Evolutionary conservation across 768 basidiomycete genomes (phyloP).

Genomic region (Leccinum truebloodii): DNA sequence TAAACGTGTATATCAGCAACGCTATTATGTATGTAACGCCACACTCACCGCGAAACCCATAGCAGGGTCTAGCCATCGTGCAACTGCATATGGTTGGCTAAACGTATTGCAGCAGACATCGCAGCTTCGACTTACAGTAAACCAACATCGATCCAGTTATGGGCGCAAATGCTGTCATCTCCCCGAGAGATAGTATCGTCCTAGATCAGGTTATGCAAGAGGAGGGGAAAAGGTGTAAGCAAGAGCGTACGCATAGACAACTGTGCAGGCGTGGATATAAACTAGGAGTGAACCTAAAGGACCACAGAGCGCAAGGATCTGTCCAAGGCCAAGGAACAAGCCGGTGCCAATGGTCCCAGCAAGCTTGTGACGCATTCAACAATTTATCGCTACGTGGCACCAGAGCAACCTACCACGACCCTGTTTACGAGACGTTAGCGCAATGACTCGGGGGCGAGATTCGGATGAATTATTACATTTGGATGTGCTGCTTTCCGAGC

Average conservation of each 20-base stretch:
- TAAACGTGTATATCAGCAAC: neutral
- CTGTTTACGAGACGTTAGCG: constrained; percentile 13
- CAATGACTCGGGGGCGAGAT: neutral
- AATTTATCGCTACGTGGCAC: neutral
- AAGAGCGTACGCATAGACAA: constrained; percentile 30
- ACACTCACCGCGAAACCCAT: constrained; percentile 31
- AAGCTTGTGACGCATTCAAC: constrained; percentile 19
- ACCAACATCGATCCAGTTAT: constrained; percentile 31
- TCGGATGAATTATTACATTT: constrained; percentile 14
- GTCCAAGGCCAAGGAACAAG: constrained; percentile 33
- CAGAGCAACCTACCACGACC: constrained; percentile 21
- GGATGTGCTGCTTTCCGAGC: constrained; percentile 24
- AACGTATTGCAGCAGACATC: neutral
- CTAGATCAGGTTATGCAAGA: constrained; percentile 15
- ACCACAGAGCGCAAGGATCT: constrained; percentile 27
- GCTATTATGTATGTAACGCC: too few species aligned
- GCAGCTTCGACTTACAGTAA: constrained; percentile 22
- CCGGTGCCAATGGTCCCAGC: constrained; percentile 35
- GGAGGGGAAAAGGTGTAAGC: neutral
- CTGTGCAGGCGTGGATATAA: constrained; percentile 29
- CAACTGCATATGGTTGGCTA: constrained; percentile 18
- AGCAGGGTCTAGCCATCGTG: constrained; percentile 36
- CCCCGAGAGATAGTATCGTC: constrained; percentile 32
- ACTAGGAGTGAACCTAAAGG: constrained; percentile 33
- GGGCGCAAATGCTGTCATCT: constrained; percentile 32